Evolutionary conservation across 139 green algal genomes (phyloP).

Genomic region (Coccomyxa sp.): DNA sequence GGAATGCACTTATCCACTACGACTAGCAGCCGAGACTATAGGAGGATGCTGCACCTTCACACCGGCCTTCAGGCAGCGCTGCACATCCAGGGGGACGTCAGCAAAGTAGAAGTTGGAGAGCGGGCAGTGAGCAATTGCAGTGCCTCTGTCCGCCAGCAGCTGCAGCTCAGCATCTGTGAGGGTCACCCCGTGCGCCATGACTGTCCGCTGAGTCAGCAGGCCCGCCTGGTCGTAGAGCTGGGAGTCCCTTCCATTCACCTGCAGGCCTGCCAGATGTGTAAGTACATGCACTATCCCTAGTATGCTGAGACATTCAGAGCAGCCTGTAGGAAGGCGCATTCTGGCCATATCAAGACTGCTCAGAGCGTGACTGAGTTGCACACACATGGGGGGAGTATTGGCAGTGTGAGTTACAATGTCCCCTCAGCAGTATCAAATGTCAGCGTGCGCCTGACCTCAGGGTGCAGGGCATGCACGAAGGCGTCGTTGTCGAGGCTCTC

Average conservation of each 20-base stretch:
- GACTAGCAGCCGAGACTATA: conserved; percentile 3
- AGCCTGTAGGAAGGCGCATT: too few species aligned
- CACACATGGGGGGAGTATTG: neutral
- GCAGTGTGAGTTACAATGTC: neutral
- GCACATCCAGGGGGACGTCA: conserved; percentile 26
- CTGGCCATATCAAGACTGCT: neutral
- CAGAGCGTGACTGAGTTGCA: neutral
- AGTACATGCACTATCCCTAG: neutral
- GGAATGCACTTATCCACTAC: too few species aligned
- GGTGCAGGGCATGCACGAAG: conserved; percentile 15
- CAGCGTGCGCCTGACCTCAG: too few species aligned
- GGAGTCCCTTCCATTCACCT: conserved; percentile 30
- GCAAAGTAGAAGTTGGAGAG: conserved; percentile 69
- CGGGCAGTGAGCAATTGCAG: conserved; percentile 57
- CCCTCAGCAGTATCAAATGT: too few species aligned
- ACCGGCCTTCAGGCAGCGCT: neutral
- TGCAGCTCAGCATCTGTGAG: conserved; percentile 44
- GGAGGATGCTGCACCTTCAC: neutral
- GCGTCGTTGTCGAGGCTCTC: conserved; percentile 48
- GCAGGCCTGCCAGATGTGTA: neutral
- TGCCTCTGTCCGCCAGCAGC: conserved; percentile 35
- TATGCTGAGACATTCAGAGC: neutral
- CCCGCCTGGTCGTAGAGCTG: conserved; percentile 47
- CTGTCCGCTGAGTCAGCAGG: conserved; percentile 39
- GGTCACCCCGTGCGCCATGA: conserved; percentile 61